A percentile compares a stretch with the other conserved stretches of the same genome.
These are phyloP conservation scores for Monosporascus sp. DNA, from an alignment of 2,329 filamentous ascomycete species.

Conservation along the genomic window DNA sequence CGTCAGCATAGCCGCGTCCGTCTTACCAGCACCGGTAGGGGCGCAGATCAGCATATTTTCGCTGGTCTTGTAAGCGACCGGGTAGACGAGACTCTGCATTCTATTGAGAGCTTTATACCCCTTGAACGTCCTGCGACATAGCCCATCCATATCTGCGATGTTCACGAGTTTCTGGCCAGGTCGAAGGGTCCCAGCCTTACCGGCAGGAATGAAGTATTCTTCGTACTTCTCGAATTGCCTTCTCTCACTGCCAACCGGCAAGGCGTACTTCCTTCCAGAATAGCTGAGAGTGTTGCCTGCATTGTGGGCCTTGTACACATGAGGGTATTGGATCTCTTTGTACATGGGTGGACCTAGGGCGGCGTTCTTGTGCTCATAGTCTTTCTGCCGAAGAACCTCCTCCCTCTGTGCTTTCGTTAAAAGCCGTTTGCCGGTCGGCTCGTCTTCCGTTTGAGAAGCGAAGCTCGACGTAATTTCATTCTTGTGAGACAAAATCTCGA, in stretches of 20 bases:
- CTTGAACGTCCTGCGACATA: slow-evolving; percentile 87
- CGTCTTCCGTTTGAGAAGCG: slow-evolving; percentile 29
- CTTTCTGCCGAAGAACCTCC: slow-evolving; percentile 67
- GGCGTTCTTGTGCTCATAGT: slow-evolving; percentile 78
- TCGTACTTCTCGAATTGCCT: slow-evolving; percentile 74
- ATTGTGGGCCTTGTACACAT: slow-evolving; percentile 80
- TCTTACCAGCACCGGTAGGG: slow-evolving; percentile 97
- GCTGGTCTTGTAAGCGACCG: slow-evolving; percentile 88
- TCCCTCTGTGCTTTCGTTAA: slow-evolving; percentile 74
- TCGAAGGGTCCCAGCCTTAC: slow-evolving; percentile 68
- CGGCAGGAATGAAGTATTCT: slow-evolving; percentile 81
- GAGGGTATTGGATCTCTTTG: slow-evolving; percentile 76
- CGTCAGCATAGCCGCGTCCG: slow-evolving; percentile 94
- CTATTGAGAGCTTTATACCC: slow-evolving; percentile 91
- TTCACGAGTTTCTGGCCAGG: slow-evolving; percentile 69
- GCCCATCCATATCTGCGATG: slow-evolving; percentile 78
- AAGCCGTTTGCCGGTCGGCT: slow-evolving; percentile 43
- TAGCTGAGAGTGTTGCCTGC: slow-evolving; percentile 81
- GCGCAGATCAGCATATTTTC: slow-evolving; percentile 99
- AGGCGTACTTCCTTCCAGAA: slow-evolving; percentile 73
- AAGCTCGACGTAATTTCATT: slow-evolving; percentile 55
- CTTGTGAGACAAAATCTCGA: slow-evolving; percentile 78
- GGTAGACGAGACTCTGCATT: slow-evolving; percentile 96
- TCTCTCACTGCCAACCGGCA: slow-evolving; percentile 71
- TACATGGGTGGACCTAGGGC: slow-evolving; percentile 64